phyloP scores from a whole-genome alignment of 805 yeast species.

The Metschnikowia amazonensis region DNA sequence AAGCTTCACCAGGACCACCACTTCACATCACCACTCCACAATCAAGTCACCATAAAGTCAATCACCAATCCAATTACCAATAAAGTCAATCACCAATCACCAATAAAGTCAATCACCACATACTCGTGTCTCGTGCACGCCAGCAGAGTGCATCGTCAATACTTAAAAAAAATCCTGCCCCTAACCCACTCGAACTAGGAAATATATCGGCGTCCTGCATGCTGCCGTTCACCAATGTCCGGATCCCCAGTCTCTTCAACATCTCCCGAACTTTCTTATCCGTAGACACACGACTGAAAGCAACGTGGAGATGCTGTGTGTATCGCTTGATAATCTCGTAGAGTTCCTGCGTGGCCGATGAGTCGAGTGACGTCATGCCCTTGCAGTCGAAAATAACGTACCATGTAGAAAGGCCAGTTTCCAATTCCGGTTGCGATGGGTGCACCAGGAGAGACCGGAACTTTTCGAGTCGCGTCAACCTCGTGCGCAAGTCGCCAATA shows the following conservation, averaged over 20 bases:
- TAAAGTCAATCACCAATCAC: no score
- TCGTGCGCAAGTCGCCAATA: slow-evolving; percentile 65
- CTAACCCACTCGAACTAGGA: slow-evolving; percentile 13
- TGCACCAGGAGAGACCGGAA: slow-evolving; percentile 74
- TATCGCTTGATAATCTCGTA: slow-evolving; percentile 57
- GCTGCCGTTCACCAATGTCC: slow-evolving; percentile 22
- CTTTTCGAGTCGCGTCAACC: slow-evolving; percentile 65
- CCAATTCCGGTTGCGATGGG: slow-evolving; percentile 61
- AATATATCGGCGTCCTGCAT: slow-evolving; percentile 4
- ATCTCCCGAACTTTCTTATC: slow-evolving; percentile 44
- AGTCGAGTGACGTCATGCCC: slow-evolving; percentile 79
- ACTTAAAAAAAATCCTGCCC: slow-evolving; percentile 41
- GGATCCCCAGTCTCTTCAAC: slow-evolving; percentile 55
- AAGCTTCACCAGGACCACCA: neutral
- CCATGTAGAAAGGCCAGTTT: slow-evolving; percentile 36
- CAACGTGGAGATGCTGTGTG: slow-evolving; percentile 47
- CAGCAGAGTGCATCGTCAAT: slow-evolving; percentile 53
- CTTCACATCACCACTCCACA: no score
- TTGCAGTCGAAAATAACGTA: slow-evolving; percentile 70
- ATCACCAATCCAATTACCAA: no score
- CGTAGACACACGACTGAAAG: slow-evolving; percentile 58
- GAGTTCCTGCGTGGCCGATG: slow-evolving; percentile 74
- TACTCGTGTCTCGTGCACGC: neutral
- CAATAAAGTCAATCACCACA: no score
- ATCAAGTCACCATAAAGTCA: no score